Evolutionary conservation across 352 stramenopile species (phyloP).

Genomic region (Phytophthora aleatoria): DNA sequence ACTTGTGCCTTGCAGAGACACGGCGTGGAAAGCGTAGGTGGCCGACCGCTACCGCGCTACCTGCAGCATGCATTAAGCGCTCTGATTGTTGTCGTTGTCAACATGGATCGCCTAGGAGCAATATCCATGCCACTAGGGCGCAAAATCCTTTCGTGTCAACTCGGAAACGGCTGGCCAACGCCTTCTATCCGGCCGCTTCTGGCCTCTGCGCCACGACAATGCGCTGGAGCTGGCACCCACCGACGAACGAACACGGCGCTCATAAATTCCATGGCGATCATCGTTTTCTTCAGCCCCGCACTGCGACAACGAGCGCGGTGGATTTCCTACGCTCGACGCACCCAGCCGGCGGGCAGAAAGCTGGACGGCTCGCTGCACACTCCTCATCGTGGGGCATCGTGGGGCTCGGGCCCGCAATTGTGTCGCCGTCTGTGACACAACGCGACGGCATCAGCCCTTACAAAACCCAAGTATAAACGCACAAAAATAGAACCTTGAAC

Average conservation of each 20-base stretch:
- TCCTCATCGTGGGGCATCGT: background rate
- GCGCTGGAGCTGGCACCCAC: constrained; percentile 8
- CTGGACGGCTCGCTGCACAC: background rate
- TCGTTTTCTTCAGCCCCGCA: constrained; percentile 2
- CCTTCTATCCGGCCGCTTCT: background rate
- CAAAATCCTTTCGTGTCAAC: constrained; percentile 3
- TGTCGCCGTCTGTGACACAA: background rate
- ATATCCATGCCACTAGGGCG: background rate
- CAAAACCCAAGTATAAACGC: background rate
- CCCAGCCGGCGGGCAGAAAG: constrained; percentile 12
- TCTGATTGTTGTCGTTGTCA: background rate
- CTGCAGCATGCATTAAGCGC: background rate
- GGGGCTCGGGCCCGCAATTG: background rate
- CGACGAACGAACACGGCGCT: background rate
- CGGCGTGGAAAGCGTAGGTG: constrained; percentile 33
- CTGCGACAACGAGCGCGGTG: constrained; percentile 13
- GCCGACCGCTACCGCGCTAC: constrained; percentile 10
- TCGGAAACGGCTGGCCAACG: constrained; percentile 11
- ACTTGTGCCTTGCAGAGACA: constrained; percentile 25
- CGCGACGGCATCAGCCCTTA: constrained; percentile 16
- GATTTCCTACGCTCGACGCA: constrained; percentile 11
- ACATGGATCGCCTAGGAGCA: background rate
- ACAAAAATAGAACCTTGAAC: constrained; percentile 38
- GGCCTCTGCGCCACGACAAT: constrained; percentile 13
- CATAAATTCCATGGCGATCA: background rate